A percentile compares a stretch with the other conserved stretches of the same genome.
Conservation (phyloP, 2,329 filamentous ascomycete species). For the Paracoccidioides lutzii region DNA sequence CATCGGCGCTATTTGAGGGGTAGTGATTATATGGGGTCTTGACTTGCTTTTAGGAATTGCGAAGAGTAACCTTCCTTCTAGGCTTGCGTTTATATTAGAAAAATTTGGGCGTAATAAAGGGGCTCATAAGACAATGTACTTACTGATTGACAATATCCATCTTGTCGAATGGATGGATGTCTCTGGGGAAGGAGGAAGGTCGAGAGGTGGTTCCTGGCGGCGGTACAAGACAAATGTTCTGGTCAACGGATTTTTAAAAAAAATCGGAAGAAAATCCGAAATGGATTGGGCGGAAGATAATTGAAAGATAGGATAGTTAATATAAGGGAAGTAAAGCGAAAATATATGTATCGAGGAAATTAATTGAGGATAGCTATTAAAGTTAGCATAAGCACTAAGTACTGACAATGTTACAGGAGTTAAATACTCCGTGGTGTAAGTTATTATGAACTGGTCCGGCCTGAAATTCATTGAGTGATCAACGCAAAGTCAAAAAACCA, state of each 20-base stretch:
- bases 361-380: neutral
- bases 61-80: constrained; percentile 87
- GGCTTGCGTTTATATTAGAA: constrained; percentile 37
- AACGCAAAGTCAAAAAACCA: neutral
- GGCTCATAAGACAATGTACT: constrained; percentile 18
- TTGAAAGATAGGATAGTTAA: neutral
- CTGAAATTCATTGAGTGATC: neutral
- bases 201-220: neutral
- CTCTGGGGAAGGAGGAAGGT: neutral
- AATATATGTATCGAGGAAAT: neutral
- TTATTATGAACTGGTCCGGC: too few relatives aligned
- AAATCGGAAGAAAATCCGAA: neutral
- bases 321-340: neutral
- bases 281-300: neutral
- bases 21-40: constrained; percentile 5
- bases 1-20: constrained; percentile 7
- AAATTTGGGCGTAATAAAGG: constrained; percentile 4
- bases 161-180: neutral
- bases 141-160: constrained; percentile 54
- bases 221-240: neutral
- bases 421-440: too few relatives aligned
- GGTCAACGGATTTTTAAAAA: neutral
- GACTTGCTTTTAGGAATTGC: constrained; percentile 94
- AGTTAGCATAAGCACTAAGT: too few relatives aligned
- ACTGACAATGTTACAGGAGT: too few relatives aligned